A percentile compares a stretch with the other conserved stretches of the same genome.
Evolutionary conservation across 495 filamentous ascomycete genomes (phyloP).

Genomic region (Talaromyces nanjingensis): DNA sequence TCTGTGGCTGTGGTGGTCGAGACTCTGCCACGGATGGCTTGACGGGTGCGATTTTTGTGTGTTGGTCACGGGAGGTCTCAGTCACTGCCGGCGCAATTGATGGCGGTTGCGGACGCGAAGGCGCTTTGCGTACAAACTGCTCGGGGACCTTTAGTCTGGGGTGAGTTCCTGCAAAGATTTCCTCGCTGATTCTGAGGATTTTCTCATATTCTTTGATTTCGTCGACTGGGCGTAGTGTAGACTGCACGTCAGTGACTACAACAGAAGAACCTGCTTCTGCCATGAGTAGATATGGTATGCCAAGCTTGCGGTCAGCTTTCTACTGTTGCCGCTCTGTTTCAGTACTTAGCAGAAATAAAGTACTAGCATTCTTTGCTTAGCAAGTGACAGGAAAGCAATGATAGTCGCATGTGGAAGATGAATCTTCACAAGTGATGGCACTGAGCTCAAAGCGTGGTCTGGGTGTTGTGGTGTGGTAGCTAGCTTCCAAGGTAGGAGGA

Average conservation of each 20-base stretch:
- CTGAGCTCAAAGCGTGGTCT: neutral
- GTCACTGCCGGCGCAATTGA: constrained; percentile 17
- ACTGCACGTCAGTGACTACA: neutral
- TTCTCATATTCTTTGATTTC: constrained; percentile 58
- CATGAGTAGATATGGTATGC: constrained; percentile 21
- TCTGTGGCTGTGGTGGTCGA: constrained; percentile 24
- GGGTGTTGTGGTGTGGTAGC: neutral
- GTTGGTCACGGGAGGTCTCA: constrained; percentile 16
- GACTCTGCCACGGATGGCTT: constrained; percentile 11
- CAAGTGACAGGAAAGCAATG: neutral
- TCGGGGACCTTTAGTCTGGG: constrained; percentile 64
- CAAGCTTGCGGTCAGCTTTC: neutral
- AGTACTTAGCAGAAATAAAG: neutral
- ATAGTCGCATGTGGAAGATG: neutral
- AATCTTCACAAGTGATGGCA: neutral
- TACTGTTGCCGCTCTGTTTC: constrained; percentile 6
- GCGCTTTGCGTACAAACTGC: constrained; percentile 47
- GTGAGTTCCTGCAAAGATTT: constrained; percentile 67
- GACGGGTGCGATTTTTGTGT: neutral
- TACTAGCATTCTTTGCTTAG: constrained; percentile 2
- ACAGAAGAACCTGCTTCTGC: constrained; percentile 13
- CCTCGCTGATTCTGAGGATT: constrained; percentile 68
- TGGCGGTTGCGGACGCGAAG: constrained; percentile 18
- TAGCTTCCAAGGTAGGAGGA: neutral
- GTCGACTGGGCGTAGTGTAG: constrained; percentile 17